A percentile compares a stretch with the other conserved stretches of the same genome.
Evolutionary conservation across 768 basidiomycete species (phyloP).

Genomic region (Pulveroboletus sp.): DNA sequence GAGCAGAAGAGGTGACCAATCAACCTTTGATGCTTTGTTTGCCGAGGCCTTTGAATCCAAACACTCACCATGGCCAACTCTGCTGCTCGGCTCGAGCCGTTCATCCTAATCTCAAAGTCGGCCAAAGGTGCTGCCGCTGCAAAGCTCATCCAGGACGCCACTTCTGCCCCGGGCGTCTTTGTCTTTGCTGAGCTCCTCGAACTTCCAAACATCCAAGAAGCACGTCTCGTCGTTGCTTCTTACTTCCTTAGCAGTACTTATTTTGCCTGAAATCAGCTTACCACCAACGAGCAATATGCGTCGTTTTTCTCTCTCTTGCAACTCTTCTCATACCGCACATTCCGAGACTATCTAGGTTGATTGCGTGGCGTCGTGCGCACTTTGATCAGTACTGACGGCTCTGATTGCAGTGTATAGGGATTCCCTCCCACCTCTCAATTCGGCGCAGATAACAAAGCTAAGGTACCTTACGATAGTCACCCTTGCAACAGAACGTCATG

Average conservation of each 20-base stretch:
- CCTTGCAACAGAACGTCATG: constrained; percentile 71
- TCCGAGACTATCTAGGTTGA: constrained; percentile 75
- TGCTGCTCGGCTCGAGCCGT: constrained; percentile 77
- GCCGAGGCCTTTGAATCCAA: constrained; percentile 6
- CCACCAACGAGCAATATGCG: constrained; percentile 56
- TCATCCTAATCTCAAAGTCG: constrained; percentile 86
- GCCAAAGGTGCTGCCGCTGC: constrained; percentile 91
- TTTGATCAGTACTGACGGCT: constrained; percentile 1
- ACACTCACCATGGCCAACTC: constrained; percentile 42
- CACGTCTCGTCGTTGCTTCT: constrained; percentile 28
- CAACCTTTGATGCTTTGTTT: not conserved
- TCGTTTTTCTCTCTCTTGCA: constrained; percentile 64
- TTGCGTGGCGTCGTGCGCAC: not conserved
- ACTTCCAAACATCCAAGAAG: constrained; percentile 79
- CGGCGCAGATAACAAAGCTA: constrained; percentile 77
- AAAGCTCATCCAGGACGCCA: constrained; percentile 82
- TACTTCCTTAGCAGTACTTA: not conserved
- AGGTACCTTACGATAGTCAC: constrained; percentile 91
- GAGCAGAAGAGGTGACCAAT: not conserved
- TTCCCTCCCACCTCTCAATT: constrained; percentile 60
- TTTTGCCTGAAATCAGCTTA: constrained; percentile 47
- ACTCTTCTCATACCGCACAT: constrained; percentile 88
- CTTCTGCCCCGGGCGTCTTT: constrained; percentile 84
- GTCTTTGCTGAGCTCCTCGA: constrained; percentile 89
- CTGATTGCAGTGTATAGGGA: constrained; percentile 55